Evolutionary conservation across 1,284 basidiomycete genomes (phyloP), one percentile per base, ranked within the genome.

Genomic region (Inonotus obliquus): DNA sequence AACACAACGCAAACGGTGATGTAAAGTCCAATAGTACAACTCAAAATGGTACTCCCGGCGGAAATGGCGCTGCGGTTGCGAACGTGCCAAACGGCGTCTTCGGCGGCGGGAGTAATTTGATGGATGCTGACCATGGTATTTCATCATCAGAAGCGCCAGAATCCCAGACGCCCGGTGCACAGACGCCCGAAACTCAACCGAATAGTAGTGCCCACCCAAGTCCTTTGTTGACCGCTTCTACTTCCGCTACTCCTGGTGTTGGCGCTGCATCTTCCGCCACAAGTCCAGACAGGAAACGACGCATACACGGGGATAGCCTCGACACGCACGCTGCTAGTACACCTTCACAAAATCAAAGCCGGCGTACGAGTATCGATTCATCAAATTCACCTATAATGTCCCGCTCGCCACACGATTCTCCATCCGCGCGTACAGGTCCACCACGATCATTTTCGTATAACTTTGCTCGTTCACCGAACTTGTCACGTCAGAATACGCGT

Each of bases 371-470:
- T 45, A 6, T 25, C 45, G 56, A 58, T 29, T 49, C 45, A 6
- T 4, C 45, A 7, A 21, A 23, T 6, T 47, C 55, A 17, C 44
- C 47, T n/a, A 37, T 37, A 13, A 32, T 41, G 35, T 19, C 53
- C 54, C 56, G 60, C 35, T 57, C 60, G 63, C 61, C 61, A 29
- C 77, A 73, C 45, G 74, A 78, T 63, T 86, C 86, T 0, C 89
- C 89, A 11, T 82, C 86, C 4, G 75, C 76, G 54, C 79, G 88
- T 53, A 89, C 87, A 4, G 89, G 89, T 19, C 87, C 88, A 47
- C 89, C 89, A 9, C 79, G 89, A 41, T 88, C 89, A 0, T 75
- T 91, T 38, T 87, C 86, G 1, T 86, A 83, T 69, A 79, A 78
- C n/a, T 71, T 81, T 19, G 74, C 81, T 1, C 71, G 71, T 58